Evolutionary conservation across 306 rosid species (phyloP).

Genomic region (Bauhinia variegata): DNA sequence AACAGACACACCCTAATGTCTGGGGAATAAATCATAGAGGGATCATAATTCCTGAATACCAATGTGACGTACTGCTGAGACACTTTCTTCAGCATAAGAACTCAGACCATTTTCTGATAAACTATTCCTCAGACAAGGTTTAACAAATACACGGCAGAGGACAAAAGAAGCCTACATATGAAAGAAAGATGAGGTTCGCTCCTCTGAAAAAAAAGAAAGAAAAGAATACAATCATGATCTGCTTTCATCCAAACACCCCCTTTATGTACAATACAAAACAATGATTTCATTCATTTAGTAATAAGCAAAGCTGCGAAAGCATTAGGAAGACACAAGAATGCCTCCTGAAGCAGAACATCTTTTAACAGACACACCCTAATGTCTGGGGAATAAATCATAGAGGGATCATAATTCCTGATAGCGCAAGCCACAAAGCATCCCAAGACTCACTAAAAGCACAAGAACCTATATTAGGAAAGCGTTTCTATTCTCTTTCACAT

Average conservation of each 20-base stretch:
- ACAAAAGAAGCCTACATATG: constrained; percentile 59
- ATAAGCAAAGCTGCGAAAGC: background rate
- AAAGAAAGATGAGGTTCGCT: constrained; percentile 8
- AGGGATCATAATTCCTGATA: background rate
- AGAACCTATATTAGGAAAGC: background rate
- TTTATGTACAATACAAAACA: background rate
- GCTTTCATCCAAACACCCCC: too few species aligned
- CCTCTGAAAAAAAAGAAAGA: background rate
- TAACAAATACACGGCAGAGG: constrained; percentile 61
- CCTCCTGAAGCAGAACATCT: background rate
- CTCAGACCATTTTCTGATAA: constrained; percentile 54
- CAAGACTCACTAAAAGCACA: background rate
- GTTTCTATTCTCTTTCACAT: background rate
- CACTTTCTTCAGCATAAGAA: constrained; percentile 62
- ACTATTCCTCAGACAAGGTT: constrained; percentile 41
- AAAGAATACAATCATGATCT: background rate
- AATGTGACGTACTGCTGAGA: constrained; percentile 52
- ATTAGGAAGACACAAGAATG: background rate
- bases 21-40: background rate
- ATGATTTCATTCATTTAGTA: background rate
- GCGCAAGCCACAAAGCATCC: background rate
- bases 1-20: background rate
- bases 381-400: background rate
- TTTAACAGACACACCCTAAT: background rate
- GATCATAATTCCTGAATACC: constrained; percentile 47